Conservation (phyloP, 2,329 filamentous ascomycete species). For the Trichoderma oligosporum region DNA sequence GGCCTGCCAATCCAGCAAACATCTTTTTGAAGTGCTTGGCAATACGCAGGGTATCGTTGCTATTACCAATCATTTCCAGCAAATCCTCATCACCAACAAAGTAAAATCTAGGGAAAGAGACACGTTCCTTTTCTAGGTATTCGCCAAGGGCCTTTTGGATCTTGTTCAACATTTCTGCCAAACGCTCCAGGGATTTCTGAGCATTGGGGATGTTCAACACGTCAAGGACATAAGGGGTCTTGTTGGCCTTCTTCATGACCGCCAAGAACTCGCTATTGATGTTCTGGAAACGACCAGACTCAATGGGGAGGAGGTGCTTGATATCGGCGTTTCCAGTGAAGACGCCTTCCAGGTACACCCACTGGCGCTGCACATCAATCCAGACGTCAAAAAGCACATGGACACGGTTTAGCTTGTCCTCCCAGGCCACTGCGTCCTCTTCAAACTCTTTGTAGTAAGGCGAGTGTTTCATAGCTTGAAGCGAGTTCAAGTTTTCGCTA, state of each 20-base stretch:
- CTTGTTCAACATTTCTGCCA: slow-evolving; percentile 97
- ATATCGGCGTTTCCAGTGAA: slow-evolving; percentile 99
- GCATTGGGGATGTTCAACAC: slow-evolving; percentile 94
- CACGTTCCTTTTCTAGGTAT: slow-evolving; percentile 95
- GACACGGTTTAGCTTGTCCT: slow-evolving; percentile 95
- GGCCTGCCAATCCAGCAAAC: slow-evolving; percentile 92
- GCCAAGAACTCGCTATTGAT: slow-evolving; percentile 98
- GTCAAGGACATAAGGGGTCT: slow-evolving; percentile 91
- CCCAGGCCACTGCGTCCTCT: slow-evolving; percentile 93
- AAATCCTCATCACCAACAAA: slow-evolving; percentile 99
- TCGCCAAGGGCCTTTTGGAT: slow-evolving; percentile 98
- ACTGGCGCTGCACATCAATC: slow-evolving; percentile 99
- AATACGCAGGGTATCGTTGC: slow-evolving; percentile 92
- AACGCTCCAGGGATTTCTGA: slow-evolving; percentile 89
- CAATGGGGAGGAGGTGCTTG: slow-evolving; percentile 93
- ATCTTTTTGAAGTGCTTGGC: slow-evolving; percentile 99
- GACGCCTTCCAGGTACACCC: slow-evolving; percentile 98
- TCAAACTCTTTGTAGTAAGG: slow-evolving; percentile 99
- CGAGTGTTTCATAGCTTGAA: slow-evolving; percentile 98
- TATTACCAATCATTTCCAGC: slow-evolving; percentile 98
- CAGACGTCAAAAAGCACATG: slow-evolving; percentile 98
- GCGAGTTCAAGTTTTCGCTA: slow-evolving; percentile 93
- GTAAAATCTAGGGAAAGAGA: slow-evolving; percentile 98
- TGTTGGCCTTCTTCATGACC: slow-evolving; percentile 99
- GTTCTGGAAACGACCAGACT: slow-evolving; percentile 95